A percentile compares a stretch with the other conserved stretches of the same genome.
Evolutionary conservation across 768 basidiomycete genomes (phyloP).

Genomic region (Leccinum subgranulosum): DNA sequence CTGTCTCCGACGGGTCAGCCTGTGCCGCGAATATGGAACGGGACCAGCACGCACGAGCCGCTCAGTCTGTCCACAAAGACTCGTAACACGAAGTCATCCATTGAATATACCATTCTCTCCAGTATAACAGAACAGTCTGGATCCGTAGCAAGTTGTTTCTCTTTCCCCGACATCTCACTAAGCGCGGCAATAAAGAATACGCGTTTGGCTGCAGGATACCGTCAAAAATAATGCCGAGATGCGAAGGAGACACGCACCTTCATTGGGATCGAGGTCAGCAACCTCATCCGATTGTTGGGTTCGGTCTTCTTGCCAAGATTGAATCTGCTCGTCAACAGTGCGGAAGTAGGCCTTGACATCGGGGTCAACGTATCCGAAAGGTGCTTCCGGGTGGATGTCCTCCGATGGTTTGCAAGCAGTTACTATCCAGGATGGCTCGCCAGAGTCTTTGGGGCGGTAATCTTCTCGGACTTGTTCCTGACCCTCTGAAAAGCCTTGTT

Average conservation of each 20-base stretch:
- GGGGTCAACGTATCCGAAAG: conserved; percentile 86
- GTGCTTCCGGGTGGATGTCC: conserved; percentile 60
- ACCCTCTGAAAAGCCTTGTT: conserved; percentile 11
- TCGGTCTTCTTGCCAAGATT: conserved; percentile 71
- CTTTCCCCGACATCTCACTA: conserved; percentile 81
- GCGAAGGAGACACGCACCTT: conserved; percentile 45
- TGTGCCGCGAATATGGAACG: conserved; percentile 4
- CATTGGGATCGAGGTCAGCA: conserved; percentile 61
- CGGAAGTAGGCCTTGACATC: conserved; percentile 93
- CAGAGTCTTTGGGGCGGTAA: conserved; percentile 12
- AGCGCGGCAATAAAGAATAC: conserved; percentile 82
- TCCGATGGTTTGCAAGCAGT: conserved; percentile 38
- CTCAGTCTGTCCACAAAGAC: conserved; percentile 85
- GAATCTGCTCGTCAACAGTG: conserved; percentile 83
- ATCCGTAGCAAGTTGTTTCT: conserved; percentile 88
- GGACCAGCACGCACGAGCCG: conserved; percentile 69
- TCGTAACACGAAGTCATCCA: conserved; percentile 94
- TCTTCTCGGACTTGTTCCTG: conserved; percentile 4
- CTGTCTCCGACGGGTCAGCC: conserved; percentile 33
- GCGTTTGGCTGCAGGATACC: conserved; percentile 55
- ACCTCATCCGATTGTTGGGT: conserved; percentile 41
- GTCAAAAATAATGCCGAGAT: background rate
- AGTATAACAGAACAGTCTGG: conserved; percentile 89
- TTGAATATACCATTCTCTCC: conserved; percentile 86
- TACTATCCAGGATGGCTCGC: conserved; percentile 72